These are phyloP conservation scores for Nigrograna mackinnonii DNA, from an alignment of 2,329 filamentous ascomycete genomes.

Conservation along the genomic window DNA sequence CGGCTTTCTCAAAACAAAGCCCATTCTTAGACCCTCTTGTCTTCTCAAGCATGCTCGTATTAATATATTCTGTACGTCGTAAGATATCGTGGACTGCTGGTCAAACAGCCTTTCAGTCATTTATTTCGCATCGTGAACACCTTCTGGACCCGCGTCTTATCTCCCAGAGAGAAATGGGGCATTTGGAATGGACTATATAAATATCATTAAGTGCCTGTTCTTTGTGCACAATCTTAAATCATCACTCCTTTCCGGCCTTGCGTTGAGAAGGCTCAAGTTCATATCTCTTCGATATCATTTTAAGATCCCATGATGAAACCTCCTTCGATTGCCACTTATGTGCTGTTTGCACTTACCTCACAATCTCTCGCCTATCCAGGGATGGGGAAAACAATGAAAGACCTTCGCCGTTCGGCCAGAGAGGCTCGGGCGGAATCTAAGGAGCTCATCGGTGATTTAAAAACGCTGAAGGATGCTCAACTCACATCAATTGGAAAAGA, in stretches of 20 bases:
- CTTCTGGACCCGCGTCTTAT: not conserved
- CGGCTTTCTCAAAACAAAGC: not conserved
- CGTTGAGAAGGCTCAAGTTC: not conserved
- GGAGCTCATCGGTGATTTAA: slow-evolving; percentile 39
- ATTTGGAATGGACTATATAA: not conserved
- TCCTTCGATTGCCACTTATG: slow-evolving; percentile 18
- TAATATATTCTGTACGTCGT: slow-evolving; percentile 3
- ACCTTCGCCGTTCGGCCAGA: slow-evolving; percentile 20
- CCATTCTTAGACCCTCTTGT: slow-evolving; percentile 8
- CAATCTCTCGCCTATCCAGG: slow-evolving; percentile 27
- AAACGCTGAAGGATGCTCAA: slow-evolving; percentile 30
- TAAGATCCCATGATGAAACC: slow-evolving; percentile 15
- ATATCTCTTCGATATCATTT: not conserved
- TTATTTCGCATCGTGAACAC: not conserved
- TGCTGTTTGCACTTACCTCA: slow-evolving; percentile 15
- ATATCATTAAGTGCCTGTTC: not conserved
- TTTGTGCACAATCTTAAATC: slow-evolving; percentile 2
- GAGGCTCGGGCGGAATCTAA: slow-evolving; percentile 27
- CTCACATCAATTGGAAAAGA: slow-evolving; percentile 36
- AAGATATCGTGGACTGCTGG: slow-evolving; percentile 5
- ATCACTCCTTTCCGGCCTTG: too few species aligned
- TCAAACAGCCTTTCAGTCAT: not conserved
- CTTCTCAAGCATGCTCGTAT: slow-evolving; percentile 1
- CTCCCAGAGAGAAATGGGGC: not conserved
- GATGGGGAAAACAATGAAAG: slow-evolving; percentile 26